phyloP scores from a whole-genome alignment of 345 rosid genomes.

The Heritiera littoralis region DNA sequence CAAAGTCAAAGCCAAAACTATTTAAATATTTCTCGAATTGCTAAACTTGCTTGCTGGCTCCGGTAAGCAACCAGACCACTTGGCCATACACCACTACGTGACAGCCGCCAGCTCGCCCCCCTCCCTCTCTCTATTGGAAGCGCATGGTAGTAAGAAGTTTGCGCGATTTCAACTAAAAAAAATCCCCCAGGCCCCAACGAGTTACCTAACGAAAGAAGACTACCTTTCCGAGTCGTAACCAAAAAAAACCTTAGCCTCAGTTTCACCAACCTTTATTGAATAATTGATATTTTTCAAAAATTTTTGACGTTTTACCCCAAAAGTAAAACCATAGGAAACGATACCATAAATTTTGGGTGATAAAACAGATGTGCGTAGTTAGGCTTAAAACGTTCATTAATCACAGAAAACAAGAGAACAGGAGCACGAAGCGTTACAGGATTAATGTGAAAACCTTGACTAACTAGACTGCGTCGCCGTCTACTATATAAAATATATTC shows the following conservation, averaged over 20 bases:
- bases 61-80: constrained; percentile 8
- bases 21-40: constrained; percentile 14
- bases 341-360: background rate
- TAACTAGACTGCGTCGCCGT: background rate
- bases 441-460: constrained; percentile 15
- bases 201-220: background rate
- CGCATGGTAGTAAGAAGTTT: background rate
- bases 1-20: constrained; percentile 17
- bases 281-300: background rate
- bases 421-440: background rate
- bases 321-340: background rate
- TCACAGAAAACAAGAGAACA: background rate
- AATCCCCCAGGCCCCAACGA: background rate
- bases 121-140: background rate
- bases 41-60: constrained; percentile 6
- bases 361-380: too few relatives aligned
- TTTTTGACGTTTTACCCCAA: background rate
- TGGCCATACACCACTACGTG: constrained; percentile 3
- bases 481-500: background rate
- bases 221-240: background rate
- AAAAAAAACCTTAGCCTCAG: background rate
- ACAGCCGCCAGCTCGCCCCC: constrained; percentile 10
- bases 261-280: background rate
- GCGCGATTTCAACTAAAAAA: background rate
- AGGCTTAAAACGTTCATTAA: background rate